Percentiles rank a stretch among this genome's conserved stretches.
Conservation (phyloP, 2,329 filamentous ascomycete species). For the Epichloe baconii region DNA sequence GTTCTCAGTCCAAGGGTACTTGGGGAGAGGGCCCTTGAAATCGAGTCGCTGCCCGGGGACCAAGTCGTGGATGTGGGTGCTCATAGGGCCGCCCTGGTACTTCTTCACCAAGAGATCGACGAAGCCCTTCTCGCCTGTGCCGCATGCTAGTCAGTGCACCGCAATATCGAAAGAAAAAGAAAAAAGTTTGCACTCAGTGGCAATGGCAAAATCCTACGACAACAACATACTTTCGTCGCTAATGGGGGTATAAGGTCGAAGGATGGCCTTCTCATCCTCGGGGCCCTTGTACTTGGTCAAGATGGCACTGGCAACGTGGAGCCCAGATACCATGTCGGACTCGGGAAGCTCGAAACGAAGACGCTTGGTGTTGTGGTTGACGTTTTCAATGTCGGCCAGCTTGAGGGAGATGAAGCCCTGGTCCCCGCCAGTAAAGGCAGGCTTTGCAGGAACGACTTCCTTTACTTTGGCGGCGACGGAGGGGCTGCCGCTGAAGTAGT, state of each 20-base stretch:
- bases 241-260: conserved; percentile 86
- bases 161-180: background rate
- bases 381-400: conserved; percentile 60
- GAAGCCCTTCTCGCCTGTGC: conserved; percentile 59
- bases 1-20: conserved; percentile 81
- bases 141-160: background rate
- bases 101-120: conserved; percentile 85
- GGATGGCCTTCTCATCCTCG: conserved; percentile 71
- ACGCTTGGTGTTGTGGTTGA: conserved; percentile 94
- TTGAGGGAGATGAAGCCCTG: conserved; percentile 79
- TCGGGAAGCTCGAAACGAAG: conserved; percentile 81
- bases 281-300: conserved; percentile 83
- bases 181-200: too few species aligned
- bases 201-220: too few species aligned
- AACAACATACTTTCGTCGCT: conserved; percentile 60
- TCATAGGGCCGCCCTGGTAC: conserved; percentile 88
- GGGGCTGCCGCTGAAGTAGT: conserved; percentile 39
- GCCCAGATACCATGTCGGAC: conserved; percentile 69
- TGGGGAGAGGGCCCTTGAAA: conserved; percentile 90
- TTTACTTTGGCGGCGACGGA: conserved; percentile 41
- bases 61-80: conserved; percentile 74
- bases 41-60: conserved; percentile 69
- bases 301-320: conserved; percentile 72
- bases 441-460: conserved; percentile 26
- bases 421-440: conserved; percentile 65